These are phyloP conservation scores for Betula pendula DNA, from an alignment of 306 rosid genomes.

Conservation along the genomic window DNA sequence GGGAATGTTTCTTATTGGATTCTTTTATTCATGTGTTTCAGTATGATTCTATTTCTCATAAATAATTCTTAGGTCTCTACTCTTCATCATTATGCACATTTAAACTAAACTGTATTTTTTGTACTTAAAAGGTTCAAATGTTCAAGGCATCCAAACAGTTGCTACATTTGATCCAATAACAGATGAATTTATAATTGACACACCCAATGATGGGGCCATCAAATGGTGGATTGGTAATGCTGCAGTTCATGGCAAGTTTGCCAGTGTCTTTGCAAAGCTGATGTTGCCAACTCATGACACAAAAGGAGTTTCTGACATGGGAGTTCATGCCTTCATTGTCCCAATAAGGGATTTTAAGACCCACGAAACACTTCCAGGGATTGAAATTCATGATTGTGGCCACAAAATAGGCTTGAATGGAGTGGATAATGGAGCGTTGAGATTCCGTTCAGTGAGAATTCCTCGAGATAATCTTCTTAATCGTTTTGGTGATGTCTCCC, in stretches of 20 bases:
- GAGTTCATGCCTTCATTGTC: constrained; percentile 95
- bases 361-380: constrained; percentile 84
- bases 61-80: neutral
- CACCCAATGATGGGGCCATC: constrained; percentile 96
- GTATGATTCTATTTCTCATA: neutral
- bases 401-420: constrained; percentile 95
- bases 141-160: constrained; percentile 88
- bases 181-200: constrained; percentile 78
- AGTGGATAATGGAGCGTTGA: constrained; percentile 92
- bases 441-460: constrained; percentile 80
- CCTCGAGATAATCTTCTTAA: constrained; percentile 95
- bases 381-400: constrained; percentile 97
- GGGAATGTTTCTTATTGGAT: neutral
- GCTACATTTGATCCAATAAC: constrained; percentile 84
- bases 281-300: constrained; percentile 62
- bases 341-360: constrained; percentile 87
- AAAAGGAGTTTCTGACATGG: constrained; percentile 83
- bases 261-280: constrained; percentile 85
- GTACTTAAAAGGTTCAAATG: constrained; percentile 76
- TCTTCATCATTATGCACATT: constrained; percentile 1
- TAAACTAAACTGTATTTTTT: constrained; percentile 27
- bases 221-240: constrained; percentile 99
- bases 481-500: constrained; percentile 91
- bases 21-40: neutral
- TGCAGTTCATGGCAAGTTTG: constrained; percentile 96